Conservation (phyloP, 2,329 filamentous ascomycete species). For the Trichoderma atroviride region DNA sequence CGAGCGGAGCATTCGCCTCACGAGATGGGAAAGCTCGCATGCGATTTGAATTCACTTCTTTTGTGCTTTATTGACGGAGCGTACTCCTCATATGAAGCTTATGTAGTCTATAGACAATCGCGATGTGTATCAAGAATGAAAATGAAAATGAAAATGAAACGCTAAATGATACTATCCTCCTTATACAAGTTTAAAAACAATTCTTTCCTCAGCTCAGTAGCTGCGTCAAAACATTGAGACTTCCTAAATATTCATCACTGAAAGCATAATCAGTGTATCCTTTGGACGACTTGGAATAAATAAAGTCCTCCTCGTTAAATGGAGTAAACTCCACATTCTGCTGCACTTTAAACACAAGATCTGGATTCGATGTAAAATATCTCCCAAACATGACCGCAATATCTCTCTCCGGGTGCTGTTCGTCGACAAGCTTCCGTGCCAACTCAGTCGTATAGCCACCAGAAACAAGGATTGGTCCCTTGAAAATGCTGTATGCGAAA, state of each 20-base stretch:
- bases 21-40: background rate
- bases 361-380: constrained; percentile 33
- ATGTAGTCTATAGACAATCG: background rate
- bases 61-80: background rate
- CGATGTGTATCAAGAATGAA: too few species aligned
- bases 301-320: background rate
- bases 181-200: background rate
- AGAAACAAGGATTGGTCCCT: constrained; percentile 37
- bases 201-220: background rate
- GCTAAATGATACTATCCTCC: too few species aligned
- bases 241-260: background rate
- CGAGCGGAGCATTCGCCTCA: background rate
- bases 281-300: background rate
- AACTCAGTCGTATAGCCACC: constrained; percentile 36
- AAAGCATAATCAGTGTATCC: background rate
- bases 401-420: constrained; percentile 35
- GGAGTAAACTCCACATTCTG: background rate
- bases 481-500: constrained; percentile 40
- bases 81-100: background rate
- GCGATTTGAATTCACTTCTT: background rate
- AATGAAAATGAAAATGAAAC: too few species aligned
- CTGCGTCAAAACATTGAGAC: background rate
- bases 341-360: constrained; percentile 26
- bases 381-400: constrained; percentile 36
- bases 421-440: constrained; percentile 33